Base-by-base conservation (phyloP, 768 basidiomycete species). In the Calocera viscosa region DNA sequence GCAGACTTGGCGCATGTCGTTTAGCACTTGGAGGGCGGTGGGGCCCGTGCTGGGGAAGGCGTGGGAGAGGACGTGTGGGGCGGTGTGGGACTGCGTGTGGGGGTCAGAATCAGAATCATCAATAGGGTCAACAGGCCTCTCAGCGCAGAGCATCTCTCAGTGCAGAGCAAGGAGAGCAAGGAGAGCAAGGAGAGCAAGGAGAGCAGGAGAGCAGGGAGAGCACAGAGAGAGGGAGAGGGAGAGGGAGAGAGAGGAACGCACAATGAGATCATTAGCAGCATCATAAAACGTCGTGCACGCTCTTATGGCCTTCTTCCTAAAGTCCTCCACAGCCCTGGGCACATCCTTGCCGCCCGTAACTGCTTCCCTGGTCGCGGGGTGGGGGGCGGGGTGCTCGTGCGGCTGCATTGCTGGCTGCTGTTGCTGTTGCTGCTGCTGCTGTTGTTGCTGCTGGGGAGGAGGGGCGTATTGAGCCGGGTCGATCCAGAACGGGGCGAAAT, bases 1-100 rank as follows among this genome's bases (percentile, higher is more conserved):
- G 53, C 53, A 60, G 53, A 60, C 53, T 60, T 60, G 53, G 24
- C 53, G 53, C 53, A 60, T 60, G 26, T 60, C 53, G 53, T 60
- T 60, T 14, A 60, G 53, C 2, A 60, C 53, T 60, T 60, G 53
- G 53, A 60, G 53, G 53, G 53, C 53, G 14, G 53, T 60, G 2
- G 53, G 53, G 53, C 53, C 53, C 14, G 14, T 28, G 24, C 14
- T 11, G 53, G 53, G 53, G 30, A 60, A 60, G 30, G 53, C 53
- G 30, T 60, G 53, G 8, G 30, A 26, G 11, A 60, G 30, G 24
- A 60, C 53, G 22, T 60, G 53, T 16, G 53, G 53, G 11, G 53
- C 53, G 14, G 53, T 60, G 30, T 60, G 53, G 7, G 53, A 2
- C 53, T 60, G 30, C 22, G 11, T 28, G 2, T 28, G 19, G 2